Evolutionary conservation across 768 basidiomycete genomes (phyloP).

Genomic region (Leccinum subtestaceum): DNA sequence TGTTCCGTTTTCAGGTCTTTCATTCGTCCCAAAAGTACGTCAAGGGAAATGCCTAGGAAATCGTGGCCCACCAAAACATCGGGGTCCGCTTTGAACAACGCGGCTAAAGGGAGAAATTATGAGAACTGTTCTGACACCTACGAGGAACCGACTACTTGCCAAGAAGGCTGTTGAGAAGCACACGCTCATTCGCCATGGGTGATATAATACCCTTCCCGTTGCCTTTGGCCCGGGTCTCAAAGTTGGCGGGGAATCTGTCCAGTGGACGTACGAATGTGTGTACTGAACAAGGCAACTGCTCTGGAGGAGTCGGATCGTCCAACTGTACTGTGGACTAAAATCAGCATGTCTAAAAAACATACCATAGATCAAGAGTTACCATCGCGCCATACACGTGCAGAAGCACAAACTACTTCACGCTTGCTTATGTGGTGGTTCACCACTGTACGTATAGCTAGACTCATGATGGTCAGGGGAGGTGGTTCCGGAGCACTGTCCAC

Average conservation of each 20-base stretch:
- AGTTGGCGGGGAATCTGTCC: constrained; percentile 79
- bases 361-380: constrained; percentile 36
- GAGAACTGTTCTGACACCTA: neutral
- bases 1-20: constrained; percentile 86
- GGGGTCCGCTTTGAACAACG: constrained; percentile 84
- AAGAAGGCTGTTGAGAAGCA: constrained; percentile 79
- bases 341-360: neutral
- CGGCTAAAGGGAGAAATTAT: constrained; percentile 39
- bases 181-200: constrained; percentile 77
- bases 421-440: constrained; percentile 94
- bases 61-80: constrained; percentile 95
- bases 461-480: constrained; percentile 90
- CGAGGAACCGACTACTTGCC: constrained; percentile 40
- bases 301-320: constrained; percentile 90
- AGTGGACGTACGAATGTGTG: constrained; percentile 91
- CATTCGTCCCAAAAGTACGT: constrained; percentile 89
- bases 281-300: constrained; percentile 75
- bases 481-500: constrained; percentile 70
- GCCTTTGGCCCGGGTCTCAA: constrained; percentile 65
- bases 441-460: constrained; percentile 82
- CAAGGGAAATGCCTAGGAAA: constrained; percentile 85
- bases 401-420: constrained; percentile 87
- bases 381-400: constrained; percentile 80
- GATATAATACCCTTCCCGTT: constrained; percentile 69
- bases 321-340: constrained; percentile 58